A percentile compares a stretch with the other conserved stretches of the same genome.
These are phyloP conservation scores for Penicillium dipodomyicola DNA, from an alignment of 495 filamentous ascomycete genomes.

Conservation along the genomic window DNA sequence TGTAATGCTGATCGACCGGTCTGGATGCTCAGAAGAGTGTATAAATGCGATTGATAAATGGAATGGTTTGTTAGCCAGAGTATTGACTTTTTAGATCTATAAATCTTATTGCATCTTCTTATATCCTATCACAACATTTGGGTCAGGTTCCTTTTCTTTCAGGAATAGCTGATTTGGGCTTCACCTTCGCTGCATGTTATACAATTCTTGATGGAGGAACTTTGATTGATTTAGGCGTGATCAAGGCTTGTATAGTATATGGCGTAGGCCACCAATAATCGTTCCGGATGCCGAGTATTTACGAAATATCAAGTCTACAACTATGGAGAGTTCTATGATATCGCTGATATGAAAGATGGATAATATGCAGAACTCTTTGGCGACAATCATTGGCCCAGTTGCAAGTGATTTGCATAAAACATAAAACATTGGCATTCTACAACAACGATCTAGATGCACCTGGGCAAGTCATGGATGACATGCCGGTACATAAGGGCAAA, in stretches of 20 bases:
- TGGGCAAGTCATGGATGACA: not conserved
- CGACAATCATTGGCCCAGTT: not conserved
- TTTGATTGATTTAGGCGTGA: not conserved
- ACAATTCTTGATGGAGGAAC: not conserved
- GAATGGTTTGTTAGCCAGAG: not conserved
- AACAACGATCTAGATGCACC: not conserved
- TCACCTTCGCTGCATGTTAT: not conserved
- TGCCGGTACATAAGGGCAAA: not conserved
- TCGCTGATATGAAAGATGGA: not conserved
- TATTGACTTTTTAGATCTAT: not conserved
- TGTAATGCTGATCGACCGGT: not conserved
- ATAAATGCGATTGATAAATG: not conserved
- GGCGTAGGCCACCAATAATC: not conserved
- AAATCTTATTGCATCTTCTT: not conserved
- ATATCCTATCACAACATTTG: not conserved
- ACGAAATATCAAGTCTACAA: not conserved
- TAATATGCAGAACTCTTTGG: not conserved
- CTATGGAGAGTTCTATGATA: not conserved
- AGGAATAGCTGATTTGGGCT: not conserved
- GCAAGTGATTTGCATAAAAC: not conserved
- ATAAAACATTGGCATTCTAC: not conserved
- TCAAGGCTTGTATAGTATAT: not conserved
- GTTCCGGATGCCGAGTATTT: not conserved
- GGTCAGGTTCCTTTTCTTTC: not conserved
- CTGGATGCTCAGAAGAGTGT: not conserved